Evolutionary conservation across 768 basidiomycete genomes (phyloP).

Genomic region (Hirschioporus abietinus): DNA sequence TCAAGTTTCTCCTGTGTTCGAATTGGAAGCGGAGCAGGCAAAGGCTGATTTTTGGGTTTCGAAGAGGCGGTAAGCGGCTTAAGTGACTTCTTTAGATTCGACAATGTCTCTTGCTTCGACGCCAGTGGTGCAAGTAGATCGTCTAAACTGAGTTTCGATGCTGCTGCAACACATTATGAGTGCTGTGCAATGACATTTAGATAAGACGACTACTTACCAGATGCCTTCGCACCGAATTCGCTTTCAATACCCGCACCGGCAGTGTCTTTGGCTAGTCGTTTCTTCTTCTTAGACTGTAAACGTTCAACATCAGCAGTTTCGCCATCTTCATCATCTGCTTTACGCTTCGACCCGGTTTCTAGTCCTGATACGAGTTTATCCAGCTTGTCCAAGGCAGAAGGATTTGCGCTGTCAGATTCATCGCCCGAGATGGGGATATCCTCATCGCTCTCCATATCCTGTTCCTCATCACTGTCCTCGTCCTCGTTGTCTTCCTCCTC

Average conservation of each 20-base stretch:
- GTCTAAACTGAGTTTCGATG: conserved; percentile 53
- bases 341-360: conserved; percentile 63
- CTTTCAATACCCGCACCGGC: conserved; percentile 78
- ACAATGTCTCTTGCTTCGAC: conserved; percentile 51
- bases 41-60: conserved; percentile 49
- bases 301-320: conserved; percentile 22
- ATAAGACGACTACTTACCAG: conserved; percentile 32
- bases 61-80: conserved; percentile 53
- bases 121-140: conserved; percentile 74
- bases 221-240: conserved; percentile 61
- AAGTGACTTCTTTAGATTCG: conserved; percentile 63
- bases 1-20: conserved; percentile 86
- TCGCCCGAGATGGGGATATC: conserved; percentile 35
- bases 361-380: conserved; percentile 68
- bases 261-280: conserved; percentile 62
- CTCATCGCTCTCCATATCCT: conserved; percentile 36
- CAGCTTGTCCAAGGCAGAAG: conserved; percentile 62
- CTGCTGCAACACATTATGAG: conserved; percentile 29
- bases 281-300: conserved; percentile 34
- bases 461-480: conserved; percentile 40
- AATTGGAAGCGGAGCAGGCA: conserved; percentile 81
- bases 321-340: conserved; percentile 41
- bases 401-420: conserved; percentile 39
- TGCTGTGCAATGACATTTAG: neutral
- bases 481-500: conserved; percentile 28